Evolutionary conservation across 2,329 filamentous ascomycete genomes (phyloP).

Genomic region (Gaeumannomyces tritici): DNA sequence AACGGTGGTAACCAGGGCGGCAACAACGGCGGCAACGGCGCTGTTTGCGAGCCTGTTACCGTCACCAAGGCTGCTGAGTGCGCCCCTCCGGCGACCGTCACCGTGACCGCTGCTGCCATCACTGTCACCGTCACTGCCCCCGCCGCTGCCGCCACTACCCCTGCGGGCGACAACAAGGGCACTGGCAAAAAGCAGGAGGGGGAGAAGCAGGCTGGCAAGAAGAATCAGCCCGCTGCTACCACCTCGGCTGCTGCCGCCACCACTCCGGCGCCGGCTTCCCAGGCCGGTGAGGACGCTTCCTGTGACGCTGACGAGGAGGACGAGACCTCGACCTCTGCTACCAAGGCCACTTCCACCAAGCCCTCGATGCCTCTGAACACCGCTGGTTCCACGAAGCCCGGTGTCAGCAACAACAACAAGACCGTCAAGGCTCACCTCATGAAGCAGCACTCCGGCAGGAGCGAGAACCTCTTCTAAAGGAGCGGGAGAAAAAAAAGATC

Average conservation of each 20-base stretch:
- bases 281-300: not conserved
- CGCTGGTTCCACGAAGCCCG: not conserved
- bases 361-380: not conserved
- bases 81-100: slow-evolving; percentile 6
- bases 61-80: slow-evolving; percentile 1
- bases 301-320: slow-evolving; percentile 1
- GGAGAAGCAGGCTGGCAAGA: not conserved
- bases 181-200: not conserved
- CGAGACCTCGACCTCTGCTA: not conserved
- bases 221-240: not conserved
- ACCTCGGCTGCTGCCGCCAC: not conserved
- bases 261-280: too few relatives aligned
- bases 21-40: not conserved
- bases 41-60: slow-evolving; percentile 3
- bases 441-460: not conserved
- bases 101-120: slow-evolving; percentile 2
- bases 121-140: not conserved
- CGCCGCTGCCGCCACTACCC: not conserved
- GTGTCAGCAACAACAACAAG: not conserved
- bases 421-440: not conserved
- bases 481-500: too few relatives aligned
- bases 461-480: not conserved
- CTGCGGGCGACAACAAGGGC: not conserved
- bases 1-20: not conserved
- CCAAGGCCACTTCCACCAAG: not conserved